Percentiles rank a stretch among this genome's conserved stretches.
Evolutionary conservation across 768 basidiomycete genomes (phyloP).

Genomic region (Saitozyma sp.): DNA sequence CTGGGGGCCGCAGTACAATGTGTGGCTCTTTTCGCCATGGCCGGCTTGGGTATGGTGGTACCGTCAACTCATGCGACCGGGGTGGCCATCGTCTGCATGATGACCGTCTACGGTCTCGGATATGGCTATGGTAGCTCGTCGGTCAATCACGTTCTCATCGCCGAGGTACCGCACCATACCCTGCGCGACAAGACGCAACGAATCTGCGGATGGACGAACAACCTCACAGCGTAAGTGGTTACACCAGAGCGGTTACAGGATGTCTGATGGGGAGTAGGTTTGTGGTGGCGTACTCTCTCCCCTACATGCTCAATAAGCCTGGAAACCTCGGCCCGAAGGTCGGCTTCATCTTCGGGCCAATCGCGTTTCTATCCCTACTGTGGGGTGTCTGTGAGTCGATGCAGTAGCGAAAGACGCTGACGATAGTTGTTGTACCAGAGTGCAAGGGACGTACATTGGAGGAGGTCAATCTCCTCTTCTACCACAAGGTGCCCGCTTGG

Average conservation of each 20-base stretch:
- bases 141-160: not conserved
- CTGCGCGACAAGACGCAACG: not conserved
- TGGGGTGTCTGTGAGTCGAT: too few species aligned
- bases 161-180: not conserved
- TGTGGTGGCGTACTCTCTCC: conserved; percentile 5
- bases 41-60: not conserved
- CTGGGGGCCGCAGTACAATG: not conserved
- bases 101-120: too few species aligned
- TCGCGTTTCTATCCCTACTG: conserved; percentile 3
- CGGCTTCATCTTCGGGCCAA: conserved; percentile 9
- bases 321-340: conserved; percentile 8
- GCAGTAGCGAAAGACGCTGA: too few species aligned
- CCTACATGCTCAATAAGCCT: conserved; percentile 10
- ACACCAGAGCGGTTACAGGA: too few species aligned
- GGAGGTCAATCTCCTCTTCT: too few species aligned
- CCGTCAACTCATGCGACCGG: conserved; percentile 5
- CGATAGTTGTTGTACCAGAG: conserved; percentile 6
- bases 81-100: too few species aligned
- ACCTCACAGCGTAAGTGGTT: too few species aligned
- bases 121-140: not conserved
- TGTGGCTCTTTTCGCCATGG: conserved; percentile 4
- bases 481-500: too few species aligned
- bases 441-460: conserved; percentile 7
- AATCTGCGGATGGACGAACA: too few species aligned
- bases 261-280: too few species aligned